Evolutionary conservation across 768 basidiomycete genomes (phyloP).

Genomic region (Rhodotorula toruloides): DNA sequence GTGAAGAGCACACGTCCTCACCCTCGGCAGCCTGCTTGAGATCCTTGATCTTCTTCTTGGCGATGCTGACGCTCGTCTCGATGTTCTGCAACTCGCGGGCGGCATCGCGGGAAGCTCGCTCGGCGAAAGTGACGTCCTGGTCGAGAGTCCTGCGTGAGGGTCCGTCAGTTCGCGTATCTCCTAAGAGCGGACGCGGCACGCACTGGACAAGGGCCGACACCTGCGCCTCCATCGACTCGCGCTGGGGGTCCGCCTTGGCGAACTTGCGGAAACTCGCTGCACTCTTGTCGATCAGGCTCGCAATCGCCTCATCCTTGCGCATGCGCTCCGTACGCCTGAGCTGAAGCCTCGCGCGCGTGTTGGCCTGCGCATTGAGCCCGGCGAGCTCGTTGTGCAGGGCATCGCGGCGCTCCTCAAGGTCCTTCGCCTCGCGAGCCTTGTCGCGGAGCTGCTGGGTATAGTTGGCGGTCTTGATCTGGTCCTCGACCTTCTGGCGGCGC

Average conservation of each 20-base stretch:
- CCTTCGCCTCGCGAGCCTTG: conserved; percentile 49
- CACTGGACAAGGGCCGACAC: conserved; percentile 60
- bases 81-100: conserved; percentile 60
- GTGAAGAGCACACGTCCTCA: no score
- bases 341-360: conserved; percentile 70
- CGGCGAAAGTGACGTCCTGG: conserved; percentile 54
- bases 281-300: conserved; percentile 62
- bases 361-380: conserved; percentile 68
- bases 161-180: background rate
- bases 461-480: conserved; percentile 19
- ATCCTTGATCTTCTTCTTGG: conserved; percentile 58
- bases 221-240: conserved; percentile 68
- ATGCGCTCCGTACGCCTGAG: conserved; percentile 65
- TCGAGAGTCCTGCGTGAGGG: conserved; percentile 60
- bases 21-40: conserved; percentile 64
- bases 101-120: conserved; percentile 51
- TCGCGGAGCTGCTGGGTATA: conserved; percentile 24
- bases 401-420: conserved; percentile 66
- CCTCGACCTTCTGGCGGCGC: conserved; percentile 16
- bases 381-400: conserved; percentile 65
- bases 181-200: conserved; percentile 40
- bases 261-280: conserved; percentile 47
- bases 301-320: conserved; percentile 60
- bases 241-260: conserved; percentile 47
- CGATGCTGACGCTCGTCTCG: conserved; percentile 59